Percentiles rank a stretch among this genome's conserved stretches.
phyloP scores from a whole-genome alignment of 441 rosid species.

The Gossypium gossypioides region DNA sequence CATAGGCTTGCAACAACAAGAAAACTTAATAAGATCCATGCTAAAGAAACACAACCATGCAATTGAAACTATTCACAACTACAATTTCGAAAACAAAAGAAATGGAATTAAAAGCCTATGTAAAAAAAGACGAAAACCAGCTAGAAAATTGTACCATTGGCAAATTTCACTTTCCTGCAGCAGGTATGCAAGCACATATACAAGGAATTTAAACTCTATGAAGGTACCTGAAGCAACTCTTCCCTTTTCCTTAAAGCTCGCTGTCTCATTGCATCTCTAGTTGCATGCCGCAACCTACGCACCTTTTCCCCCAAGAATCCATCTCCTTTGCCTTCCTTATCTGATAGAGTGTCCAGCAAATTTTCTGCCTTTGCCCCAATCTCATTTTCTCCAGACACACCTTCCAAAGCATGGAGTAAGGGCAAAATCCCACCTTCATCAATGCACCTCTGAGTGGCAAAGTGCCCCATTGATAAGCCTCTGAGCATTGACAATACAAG shows the following conservation, averaged over 20 bases:
- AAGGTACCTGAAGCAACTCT: constrained; percentile 75
- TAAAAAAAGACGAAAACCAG: background rate
- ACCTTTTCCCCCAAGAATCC: constrained; percentile 90
- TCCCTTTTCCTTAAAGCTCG: constrained; percentile 84
- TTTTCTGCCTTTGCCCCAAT: constrained; percentile 99
- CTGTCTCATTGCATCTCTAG: constrained; percentile 93
- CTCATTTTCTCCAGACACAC: constrained; percentile 93
- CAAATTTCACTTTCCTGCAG: background rate
- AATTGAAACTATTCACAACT: background rate
- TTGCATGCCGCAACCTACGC: constrained; percentile 69
- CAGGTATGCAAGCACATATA: background rate
- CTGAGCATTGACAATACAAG: constrained; percentile 85
- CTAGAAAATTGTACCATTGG: background rate
- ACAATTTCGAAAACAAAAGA: background rate
- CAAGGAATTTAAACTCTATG: background rate
- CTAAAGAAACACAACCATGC: background rate
- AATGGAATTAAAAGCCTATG: background rate
- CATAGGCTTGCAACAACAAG: background rate
- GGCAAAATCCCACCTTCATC: constrained; percentile 82
- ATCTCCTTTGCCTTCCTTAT: constrained; percentile 92
- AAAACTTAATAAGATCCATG: background rate
- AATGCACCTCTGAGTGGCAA: constrained; percentile 79
- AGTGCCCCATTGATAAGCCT: constrained; percentile 97
- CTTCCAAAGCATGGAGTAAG: constrained; percentile 96
- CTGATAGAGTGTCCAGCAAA: constrained; percentile 83